Conservation (phyloP, 805 yeast species). For the Lachancea dasiensis region DNA sequence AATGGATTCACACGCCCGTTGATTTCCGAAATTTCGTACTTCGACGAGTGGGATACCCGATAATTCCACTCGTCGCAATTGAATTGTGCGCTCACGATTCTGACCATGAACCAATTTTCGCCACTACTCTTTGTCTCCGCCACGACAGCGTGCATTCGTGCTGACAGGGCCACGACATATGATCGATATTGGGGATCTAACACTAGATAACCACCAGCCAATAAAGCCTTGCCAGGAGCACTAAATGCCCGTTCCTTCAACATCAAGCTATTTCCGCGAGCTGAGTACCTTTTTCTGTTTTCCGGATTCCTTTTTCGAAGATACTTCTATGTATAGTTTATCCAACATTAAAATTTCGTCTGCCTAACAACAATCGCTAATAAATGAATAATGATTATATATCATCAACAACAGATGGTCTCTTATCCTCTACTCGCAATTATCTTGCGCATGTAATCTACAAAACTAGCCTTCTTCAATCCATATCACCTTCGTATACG, state of each 20-base stretch:
- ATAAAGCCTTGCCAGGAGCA: constrained; percentile 92
- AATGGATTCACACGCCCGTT: constrained; percentile 58
- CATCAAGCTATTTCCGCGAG: neutral
- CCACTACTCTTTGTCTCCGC: constrained; percentile 9
- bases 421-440: too few species aligned
- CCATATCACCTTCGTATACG: neutral
- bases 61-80: constrained; percentile 64
- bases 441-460: neutral
- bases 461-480: neutral
- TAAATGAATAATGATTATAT: too few species aligned
- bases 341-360: too few species aligned
- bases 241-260: constrained; percentile 64
- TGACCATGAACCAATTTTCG: constrained; percentile 30
- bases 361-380: too few species aligned
- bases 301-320: neutral
- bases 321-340: too few species aligned
- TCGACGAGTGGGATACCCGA: constrained; percentile 21
- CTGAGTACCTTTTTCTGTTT: neutral
- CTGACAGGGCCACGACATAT: constrained; percentile 79
- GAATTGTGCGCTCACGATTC: constrained; percentile 73
- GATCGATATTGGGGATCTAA: constrained; percentile 70
- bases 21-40: constrained; percentile 24
- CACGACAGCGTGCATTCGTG: constrained; percentile 80
- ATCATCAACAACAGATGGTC: too few species aligned
- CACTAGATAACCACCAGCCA: constrained; percentile 94